phyloP scores from a whole-genome alignment of 1,284 basidiomycete species.

The Malassezia pachydermatis region DNA sequence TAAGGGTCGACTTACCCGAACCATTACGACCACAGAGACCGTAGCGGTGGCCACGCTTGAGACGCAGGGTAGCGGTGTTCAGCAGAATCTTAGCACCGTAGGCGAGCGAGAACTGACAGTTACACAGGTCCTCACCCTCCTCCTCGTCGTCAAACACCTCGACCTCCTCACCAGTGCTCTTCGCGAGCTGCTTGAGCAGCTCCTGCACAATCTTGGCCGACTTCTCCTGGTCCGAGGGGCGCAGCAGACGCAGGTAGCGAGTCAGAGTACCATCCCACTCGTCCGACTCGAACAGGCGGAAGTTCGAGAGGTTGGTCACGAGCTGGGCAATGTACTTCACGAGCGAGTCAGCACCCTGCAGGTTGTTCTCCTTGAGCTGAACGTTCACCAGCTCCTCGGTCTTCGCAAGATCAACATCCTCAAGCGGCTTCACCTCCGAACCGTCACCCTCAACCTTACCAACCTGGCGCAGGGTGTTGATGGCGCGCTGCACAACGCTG shows the following conservation, averaged over 20 bases:
- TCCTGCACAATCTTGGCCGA: constrained; percentile 27
- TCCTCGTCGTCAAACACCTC: constrained; percentile 49
- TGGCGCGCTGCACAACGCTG: constrained; percentile 45
- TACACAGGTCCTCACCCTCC: constrained; percentile 48
- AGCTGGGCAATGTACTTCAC: constrained; percentile 40
- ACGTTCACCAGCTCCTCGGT: constrained; percentile 34
- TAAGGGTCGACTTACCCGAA: constrained; percentile 48
- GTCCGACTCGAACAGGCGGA: constrained; percentile 45
- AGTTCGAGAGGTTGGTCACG: constrained; percentile 46
- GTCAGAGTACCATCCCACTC: constrained; percentile 44
- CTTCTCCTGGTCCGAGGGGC: constrained; percentile 36
- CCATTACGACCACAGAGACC: constrained; percentile 48
- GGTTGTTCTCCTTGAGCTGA: constrained; percentile 30
- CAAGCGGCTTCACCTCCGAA: constrained; percentile 44
- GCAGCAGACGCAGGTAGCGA: constrained; percentile 45
- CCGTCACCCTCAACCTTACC: constrained; percentile 46
- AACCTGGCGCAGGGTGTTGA: constrained; percentile 44
- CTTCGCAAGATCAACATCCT: constrained; percentile 36
- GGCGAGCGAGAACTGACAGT: constrained; percentile 49
- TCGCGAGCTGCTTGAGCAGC: constrained; percentile 41
- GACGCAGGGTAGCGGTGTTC: constrained; percentile 48
- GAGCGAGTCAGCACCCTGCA: constrained; percentile 30
- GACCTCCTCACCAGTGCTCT: constrained; percentile 43
- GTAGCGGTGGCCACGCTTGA: constrained; percentile 49
- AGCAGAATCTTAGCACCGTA: constrained; percentile 49